Conservation (phyloP, 805 yeast genomes). For the Candida ovalis region DNA sequence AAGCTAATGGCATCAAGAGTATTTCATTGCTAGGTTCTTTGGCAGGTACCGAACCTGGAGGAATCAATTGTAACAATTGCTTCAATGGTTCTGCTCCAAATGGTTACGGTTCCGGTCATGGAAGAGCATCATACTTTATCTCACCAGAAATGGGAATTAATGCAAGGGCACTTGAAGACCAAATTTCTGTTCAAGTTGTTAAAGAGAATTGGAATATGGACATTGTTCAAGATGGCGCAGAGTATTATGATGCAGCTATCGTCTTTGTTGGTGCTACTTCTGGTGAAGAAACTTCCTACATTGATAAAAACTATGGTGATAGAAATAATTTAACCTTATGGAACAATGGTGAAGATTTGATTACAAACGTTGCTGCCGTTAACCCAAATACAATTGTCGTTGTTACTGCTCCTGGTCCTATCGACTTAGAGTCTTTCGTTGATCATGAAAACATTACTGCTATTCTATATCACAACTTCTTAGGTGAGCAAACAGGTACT, state of each 20-base stretch:
- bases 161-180: constrained; percentile 29
- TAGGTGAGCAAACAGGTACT: constrained; percentile 47
- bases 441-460: constrained; percentile 57
- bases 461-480: constrained; percentile 25
- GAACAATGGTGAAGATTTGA: constrained; percentile 34
- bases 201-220: constrained; percentile 43
- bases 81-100: not conserved
- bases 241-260: constrained; percentile 42
- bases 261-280: constrained; percentile 53
- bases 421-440: constrained; percentile 51
- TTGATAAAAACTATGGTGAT: constrained; percentile 51
- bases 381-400: constrained; percentile 54
- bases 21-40: not conserved
- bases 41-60: not conserved
- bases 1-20: not conserved
- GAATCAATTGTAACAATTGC: not conserved
- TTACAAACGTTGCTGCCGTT: constrained; percentile 40
- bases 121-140: not conserved
- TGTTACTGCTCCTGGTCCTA: constrained; percentile 59
- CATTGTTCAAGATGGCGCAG: constrained; percentile 4
- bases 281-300: constrained; percentile 52
- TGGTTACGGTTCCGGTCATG: not conserved
- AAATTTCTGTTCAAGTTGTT: constrained; percentile 24
- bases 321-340: not conserved
- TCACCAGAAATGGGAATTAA: constrained; percentile 26